phyloP scores from a whole-genome alignment of 1,284 basidiomycete genomes.

The Coniophora puteana region DNA sequence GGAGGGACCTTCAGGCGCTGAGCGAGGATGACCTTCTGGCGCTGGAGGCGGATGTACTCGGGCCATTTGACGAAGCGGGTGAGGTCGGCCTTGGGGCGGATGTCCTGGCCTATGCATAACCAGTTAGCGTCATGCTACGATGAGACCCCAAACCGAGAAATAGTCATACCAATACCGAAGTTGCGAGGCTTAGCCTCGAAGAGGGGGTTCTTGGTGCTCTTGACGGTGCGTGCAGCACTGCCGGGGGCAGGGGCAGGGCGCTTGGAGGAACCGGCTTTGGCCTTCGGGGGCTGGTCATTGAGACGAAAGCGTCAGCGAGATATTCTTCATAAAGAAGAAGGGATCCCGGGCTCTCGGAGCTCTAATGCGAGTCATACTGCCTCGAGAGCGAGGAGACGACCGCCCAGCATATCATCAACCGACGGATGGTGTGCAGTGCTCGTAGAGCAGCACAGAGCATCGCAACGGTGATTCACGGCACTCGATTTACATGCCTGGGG shows the following conservation, averaged over 20 bases:
- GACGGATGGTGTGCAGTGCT: background rate
- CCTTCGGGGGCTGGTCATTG: constrained; percentile 85
- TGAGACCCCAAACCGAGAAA: background rate
- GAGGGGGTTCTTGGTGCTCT: constrained; percentile 91
- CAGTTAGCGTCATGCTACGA: background rate
- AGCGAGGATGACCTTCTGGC: constrained; percentile 98
- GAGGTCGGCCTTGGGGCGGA: constrained; percentile 88
- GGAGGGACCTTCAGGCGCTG: constrained; percentile 99
- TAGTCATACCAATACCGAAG: constrained; percentile 87
- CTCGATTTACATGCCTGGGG: too few species aligned
- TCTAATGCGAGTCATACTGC: constrained; percentile 47
- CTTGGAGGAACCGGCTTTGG: constrained; percentile 67
- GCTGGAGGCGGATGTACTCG: constrained; percentile 96
- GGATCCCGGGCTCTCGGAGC: constrained; percentile 57
- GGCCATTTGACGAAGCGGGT: constrained; percentile 99
- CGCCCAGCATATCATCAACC: constrained; percentile 17
- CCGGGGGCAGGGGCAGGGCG: constrained; percentile 78
- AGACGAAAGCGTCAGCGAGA: constrained; percentile 67
- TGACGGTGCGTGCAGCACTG: constrained; percentile 70
- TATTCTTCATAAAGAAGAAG: constrained; percentile 26
- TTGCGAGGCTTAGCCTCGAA: constrained; percentile 90
- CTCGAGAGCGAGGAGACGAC: background rate
- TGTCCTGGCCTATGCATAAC: constrained; percentile 75
- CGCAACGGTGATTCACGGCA: too few species aligned
- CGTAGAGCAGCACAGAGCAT: constrained; percentile 28